phyloP scores from a whole-genome alignment of 2,329 filamentous ascomycete species.

The Fusarium camptoceras region DNA sequence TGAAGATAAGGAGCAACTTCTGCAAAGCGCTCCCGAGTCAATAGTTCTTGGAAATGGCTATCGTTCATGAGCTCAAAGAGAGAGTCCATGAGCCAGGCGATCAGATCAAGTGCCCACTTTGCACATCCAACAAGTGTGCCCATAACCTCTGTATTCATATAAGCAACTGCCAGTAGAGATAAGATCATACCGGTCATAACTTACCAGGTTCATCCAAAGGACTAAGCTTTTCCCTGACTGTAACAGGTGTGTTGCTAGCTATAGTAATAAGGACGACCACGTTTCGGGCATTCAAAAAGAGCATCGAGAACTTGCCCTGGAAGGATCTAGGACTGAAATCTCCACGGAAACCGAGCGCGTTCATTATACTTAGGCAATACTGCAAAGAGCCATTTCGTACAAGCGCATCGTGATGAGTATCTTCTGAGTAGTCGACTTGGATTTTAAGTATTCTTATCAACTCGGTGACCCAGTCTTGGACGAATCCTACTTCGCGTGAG shows the following conservation, averaged over 20 bases:
- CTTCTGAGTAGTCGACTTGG: constrained; percentile 84
- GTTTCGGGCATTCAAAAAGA: constrained; percentile 80
- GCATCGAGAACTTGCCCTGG: constrained; percentile 78
- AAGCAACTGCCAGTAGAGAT: not conserved
- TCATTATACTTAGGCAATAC: constrained; percentile 81
- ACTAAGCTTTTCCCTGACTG: constrained; percentile 66
- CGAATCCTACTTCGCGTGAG: constrained; percentile 61
- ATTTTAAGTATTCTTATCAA: constrained; percentile 77
- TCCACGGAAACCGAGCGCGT: constrained; percentile 79
- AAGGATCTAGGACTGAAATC: constrained; percentile 72
- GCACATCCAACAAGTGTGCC: constrained; percentile 79
- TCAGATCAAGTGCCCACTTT: constrained; percentile 81
- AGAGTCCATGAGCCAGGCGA: constrained; percentile 71
- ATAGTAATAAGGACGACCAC: constrained; percentile 74
- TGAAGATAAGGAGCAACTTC: constrained; percentile 66
- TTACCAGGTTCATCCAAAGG: constrained; percentile 70
- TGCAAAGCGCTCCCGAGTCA: constrained; percentile 60
- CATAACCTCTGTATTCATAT: constrained; percentile 69
- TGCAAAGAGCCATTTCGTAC: constrained; percentile 80
- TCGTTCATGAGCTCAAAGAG: constrained; percentile 68
- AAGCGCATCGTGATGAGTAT: constrained; percentile 76
- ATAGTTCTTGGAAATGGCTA: constrained; percentile 61
- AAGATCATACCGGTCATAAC: constrained; percentile 14
- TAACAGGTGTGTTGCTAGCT: constrained; percentile 67
- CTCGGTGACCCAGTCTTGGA: constrained; percentile 72